Base-by-base conservation (phyloP, 2,329 filamentous ascomycete species). In the Stagonosporopsis rhizophila region DNA sequence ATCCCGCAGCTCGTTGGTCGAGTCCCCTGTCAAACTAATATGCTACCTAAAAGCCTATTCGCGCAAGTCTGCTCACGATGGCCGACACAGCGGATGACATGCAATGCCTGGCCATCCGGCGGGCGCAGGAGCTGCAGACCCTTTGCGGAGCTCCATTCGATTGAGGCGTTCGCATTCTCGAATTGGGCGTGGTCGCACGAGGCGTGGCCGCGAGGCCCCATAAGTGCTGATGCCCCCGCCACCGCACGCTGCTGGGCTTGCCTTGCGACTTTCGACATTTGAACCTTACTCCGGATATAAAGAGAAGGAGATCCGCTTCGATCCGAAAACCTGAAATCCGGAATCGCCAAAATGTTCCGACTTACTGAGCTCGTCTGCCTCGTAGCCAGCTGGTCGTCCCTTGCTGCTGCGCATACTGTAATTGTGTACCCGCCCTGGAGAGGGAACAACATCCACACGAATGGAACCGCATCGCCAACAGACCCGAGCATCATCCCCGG, bases 341-440 rank as follows among this genome's bases (percentile, higher is more conserved):
- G 44, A 41, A 25, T 49, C 28, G 58, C 57, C 67, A 56, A 47
- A 40, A 75, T 76, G 73, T 69, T 75, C 60, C 68, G 67, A 59
- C 69, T 75, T 57, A 69, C 69, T 50, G 60, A 69, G 47, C 65
- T 74, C 47, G 60, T 73, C 37, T 66, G 65, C 52, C 55, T 75
- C 53, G 67, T 70, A 57, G 70, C 71, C 45, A 68, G 56, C 52
- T 76, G 72, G 73, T 69, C 71, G 56, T 61, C 68, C 42, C 65
- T 87, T 67, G 80, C 81, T 60, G 79, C 83, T 30, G 87, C 88
- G n/a, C 91, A 96, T 75, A 90, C 84, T n/a, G 84, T 96, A 71
- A 89, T 96, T 75, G 88, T 88, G 60, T 96, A 96, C 72, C 92
- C 92, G 0, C 90, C 90, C 65, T 94, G 89, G 87, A 67, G 92